A percentile compares a stretch with the other conserved stretches of the same genome.
These are phyloP conservation scores for Kuraishia floccosa DNA, from an alignment of 805 yeast species.

Conservation along the genomic window DNA sequence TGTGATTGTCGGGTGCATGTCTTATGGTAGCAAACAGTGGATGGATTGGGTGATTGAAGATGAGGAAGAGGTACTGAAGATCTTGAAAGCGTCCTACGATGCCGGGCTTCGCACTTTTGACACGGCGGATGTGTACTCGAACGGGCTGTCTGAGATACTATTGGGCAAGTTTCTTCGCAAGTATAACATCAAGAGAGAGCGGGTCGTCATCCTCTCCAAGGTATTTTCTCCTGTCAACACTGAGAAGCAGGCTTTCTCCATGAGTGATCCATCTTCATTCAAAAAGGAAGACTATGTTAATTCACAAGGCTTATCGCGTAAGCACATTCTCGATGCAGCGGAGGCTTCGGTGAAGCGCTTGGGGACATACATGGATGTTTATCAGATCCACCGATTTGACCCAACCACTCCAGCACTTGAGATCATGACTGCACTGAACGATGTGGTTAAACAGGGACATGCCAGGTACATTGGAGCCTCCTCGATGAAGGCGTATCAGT, in stretches of 20 bases:
- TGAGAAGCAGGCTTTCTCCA: background rate
- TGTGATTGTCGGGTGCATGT: conserved; percentile 44
- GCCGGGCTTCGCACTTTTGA: conserved; percentile 37
- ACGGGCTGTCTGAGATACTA: conserved; percentile 34
- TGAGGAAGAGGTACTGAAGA: conserved; percentile 28
- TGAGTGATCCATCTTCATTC: background rate
- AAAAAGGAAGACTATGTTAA: conserved; percentile 13
- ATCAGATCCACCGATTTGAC: conserved; percentile 48
- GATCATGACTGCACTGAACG: conserved; percentile 44
- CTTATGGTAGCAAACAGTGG: conserved; percentile 34
- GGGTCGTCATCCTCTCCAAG: conserved; percentile 46
- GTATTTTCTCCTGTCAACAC: conserved; percentile 14
- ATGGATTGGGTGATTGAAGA: conserved; percentile 34
- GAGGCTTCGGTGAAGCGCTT: conserved; percentile 27
- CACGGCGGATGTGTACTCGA: conserved; percentile 37
- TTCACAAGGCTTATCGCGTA: conserved; percentile 27
- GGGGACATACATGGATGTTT: conserved; percentile 40
- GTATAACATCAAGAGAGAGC: conserved; percentile 40
- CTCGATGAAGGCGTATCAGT: conserved; percentile 43
- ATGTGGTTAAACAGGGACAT: conserved; percentile 30
- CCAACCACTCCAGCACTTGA: conserved; percentile 34
- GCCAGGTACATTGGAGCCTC: conserved; percentile 53
- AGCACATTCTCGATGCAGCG: conserved; percentile 34
- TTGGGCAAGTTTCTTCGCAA: conserved; percentile 41
- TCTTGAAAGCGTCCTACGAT: conserved; percentile 35